Conservation (phyloP, 345 rosid species). For the Pelargonium nanum region DNA sequence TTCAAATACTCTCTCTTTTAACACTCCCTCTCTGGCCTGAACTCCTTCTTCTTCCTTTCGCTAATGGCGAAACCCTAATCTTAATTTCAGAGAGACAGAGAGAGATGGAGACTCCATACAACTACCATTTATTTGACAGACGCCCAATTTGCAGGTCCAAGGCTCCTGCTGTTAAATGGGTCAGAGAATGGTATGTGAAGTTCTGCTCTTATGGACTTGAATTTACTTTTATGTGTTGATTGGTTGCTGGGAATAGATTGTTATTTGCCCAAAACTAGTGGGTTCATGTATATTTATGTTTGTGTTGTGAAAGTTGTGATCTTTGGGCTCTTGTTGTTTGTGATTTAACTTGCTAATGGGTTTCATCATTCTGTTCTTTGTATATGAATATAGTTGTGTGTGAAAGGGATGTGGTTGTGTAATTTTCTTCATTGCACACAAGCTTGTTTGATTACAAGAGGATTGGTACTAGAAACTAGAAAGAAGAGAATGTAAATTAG, state of each 20-base stretch:
- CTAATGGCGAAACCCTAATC: neutral
- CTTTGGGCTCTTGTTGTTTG: neutral
- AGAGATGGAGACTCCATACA: slow-evolving; percentile 34
- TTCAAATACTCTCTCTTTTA: neutral
- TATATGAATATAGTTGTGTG: neutral
- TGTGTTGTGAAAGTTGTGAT: neutral
- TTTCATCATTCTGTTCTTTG: neutral
- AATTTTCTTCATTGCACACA: neutral
- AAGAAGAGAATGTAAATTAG: no score
- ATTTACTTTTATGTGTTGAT: neutral
- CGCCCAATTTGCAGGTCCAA: slow-evolving; percentile 60
- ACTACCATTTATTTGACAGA: slow-evolving; percentile 59
- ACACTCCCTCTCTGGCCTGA: no score
- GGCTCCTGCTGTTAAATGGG: slow-evolving; percentile 77
- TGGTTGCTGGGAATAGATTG: neutral
- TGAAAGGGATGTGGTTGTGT: neutral
- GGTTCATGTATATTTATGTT: neutral
- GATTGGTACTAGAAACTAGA: no score
- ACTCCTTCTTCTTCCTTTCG: neutral
- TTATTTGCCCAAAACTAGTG: neutral
- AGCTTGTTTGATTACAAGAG: no score
- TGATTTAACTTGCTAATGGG: neutral
- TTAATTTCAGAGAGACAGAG: neutral
- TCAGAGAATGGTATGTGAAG: slow-evolving; percentile 52
- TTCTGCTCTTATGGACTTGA: neutral